Base-by-base conservation (phyloP, 495 filamentous ascomycete species). In the Hyaloscypha finlandica region DNA sequence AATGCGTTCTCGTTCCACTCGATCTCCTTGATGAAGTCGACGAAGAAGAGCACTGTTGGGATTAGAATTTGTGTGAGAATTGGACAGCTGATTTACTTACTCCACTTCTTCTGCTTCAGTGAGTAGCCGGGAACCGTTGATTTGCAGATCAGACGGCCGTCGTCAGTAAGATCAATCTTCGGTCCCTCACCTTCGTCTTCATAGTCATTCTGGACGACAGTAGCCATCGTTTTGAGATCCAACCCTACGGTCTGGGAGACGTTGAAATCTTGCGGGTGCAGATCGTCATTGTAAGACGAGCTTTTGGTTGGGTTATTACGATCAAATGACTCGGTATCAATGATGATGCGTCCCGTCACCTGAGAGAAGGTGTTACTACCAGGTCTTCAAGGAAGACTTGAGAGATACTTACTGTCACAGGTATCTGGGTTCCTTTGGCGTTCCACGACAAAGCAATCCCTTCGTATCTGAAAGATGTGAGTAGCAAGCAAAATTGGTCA, bases 271-370 rank as follows among this genome's bases (percentile, higher is more conserved):
- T 56, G 56, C 20, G 70, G 65, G 12, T 53, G 58, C 8, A 79
- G 33, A 70, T 85, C 83, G 1, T 82, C 81, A 4, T 80, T 77
- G 39, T 45, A 61, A 19, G 9, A 2, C 35, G 86, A 84, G 1
- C 89, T 71, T 9, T 86, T 80, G 68, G 92, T 94, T 1, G 93
- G 92, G 70, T 94, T 94, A 68, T 93, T 90, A 5, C 92, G 85
- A 29, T 92, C 84, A 78, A 93, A 91, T 59, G 91, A 91, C 19
- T 87, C 87, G 1, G 92, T 89, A 72, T 97, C 93, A 48, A 97
- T 84, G 91, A 97, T 96, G 67, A 96, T 86, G 35, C 93, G 88
- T 25, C 63, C 63, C 31, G 59, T 45, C 8, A 68, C 59, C 37
- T 77, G 70, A 8, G 22, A 3, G 74, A 30, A 31, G 6, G 75